Base-by-base conservation (phyloP, 305 asterid genomes). In the Vinca major region DNA sequence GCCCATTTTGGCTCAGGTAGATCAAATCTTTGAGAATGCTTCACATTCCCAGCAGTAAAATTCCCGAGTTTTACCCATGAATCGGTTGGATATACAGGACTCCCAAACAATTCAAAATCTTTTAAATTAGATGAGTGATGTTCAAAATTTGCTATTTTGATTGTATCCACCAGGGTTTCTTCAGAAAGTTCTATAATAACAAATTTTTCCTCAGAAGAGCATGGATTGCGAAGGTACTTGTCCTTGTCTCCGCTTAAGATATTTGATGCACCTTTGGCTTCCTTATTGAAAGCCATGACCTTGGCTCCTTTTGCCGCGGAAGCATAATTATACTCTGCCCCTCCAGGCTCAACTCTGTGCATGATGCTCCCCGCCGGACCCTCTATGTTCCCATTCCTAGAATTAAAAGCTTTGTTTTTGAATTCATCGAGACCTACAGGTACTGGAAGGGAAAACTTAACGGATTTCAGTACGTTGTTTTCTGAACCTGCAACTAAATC, bases 251-350 rank as follows among this genome's bases (percentile, higher is more conserved):
- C 80, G 80, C 84, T 84, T 81, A 93, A 74, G 73, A 93, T 90
- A 78, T 90, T 93, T 47, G 95, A 83, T 66, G 96, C 97, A 70
- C 99, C 99, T 74, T 93, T 88, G 33, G 95, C 94, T 84, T 93
- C 99, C 82, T 91, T 93, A 79, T 93, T 90, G 81, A 75, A 80
- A 11, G 86, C 84, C 81, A 93, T 71, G 68, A 89, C 95, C 73
- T 93, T 93, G 55, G 99, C 99, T 72, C 99, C 99, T 80, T 91
- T 89, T 14, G 99, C 87, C 52, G 94, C 80, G 56, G 99, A 89
- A 44, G 99, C 99, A 62, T 87, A 93, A 71, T 93, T 93, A 82
- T 93, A 90, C 68, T 87, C 96, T 33, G 84, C 77, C 33, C 99
- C 99, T 74, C 93, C 93, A 39, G 98, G 96, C 86, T 94, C 99